Base-by-base conservation (phyloP, 805 yeast species). In the Candida fluviatilis region DNA sequence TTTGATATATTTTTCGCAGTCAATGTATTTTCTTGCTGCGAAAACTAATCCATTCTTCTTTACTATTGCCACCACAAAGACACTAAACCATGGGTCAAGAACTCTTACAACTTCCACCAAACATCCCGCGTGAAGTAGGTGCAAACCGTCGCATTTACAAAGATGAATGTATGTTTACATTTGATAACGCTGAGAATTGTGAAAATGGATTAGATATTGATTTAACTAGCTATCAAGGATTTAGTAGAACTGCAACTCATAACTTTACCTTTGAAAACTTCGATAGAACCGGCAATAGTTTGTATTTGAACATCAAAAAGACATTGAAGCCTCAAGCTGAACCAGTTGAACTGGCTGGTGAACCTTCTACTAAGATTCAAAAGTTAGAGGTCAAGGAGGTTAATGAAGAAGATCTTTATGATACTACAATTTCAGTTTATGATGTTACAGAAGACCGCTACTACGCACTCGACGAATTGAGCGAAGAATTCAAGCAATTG, bases 81-180 rank as follows among this genome's bases (percentile, higher is more conserved):
- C n/a, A n/a, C n/a, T n/a, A n/a, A n/a, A n/a, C n/a, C 18, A 31
- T 31, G 35, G 25, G 23, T 7, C n/a, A n/a, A 18, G 26, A 31
- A 16, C 13, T 37, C 23, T 26, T 45, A 24, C 40, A 41, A 21
- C 39, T 42, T n/a, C 47, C 51, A 10, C 16, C 21, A 19, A 46
- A 34, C 16, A 41, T 63, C 18, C 57, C 62, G 4, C 17, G 42
- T 18, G 26, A 35, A 4, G 46, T 62, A 18, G 44, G 57, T 2
- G 33, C 51, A 13, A 40, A 48, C 17, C 41, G 57, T 28, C 50
- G 71, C 2, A 77, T 90, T 13, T 81, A 78, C 52, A 90, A 87
- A 54, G 97, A 91, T 63, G 96, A 89, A 48, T 90, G 97, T 55
- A 84, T 84, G 65, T 91, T 76, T 61, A 83, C 90, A 37, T 91